Base-by-base conservation (phyloP, 2,329 filamentous ascomycete species). In the Ampelomyces quisqualis region DNA sequence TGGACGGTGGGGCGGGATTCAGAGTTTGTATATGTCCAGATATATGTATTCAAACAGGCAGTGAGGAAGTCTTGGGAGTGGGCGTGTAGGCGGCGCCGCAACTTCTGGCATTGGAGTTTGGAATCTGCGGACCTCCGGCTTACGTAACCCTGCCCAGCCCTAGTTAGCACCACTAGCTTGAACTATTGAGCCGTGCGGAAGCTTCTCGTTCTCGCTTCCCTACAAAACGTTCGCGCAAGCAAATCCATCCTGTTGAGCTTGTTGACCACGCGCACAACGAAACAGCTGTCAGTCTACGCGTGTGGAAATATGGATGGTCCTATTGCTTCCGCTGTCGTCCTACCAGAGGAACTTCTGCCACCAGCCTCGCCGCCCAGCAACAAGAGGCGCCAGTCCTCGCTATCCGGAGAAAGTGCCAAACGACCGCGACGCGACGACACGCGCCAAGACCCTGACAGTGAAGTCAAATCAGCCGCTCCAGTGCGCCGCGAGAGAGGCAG, bases 401-500 rank as follows among this genome's bases (percentile, higher is more conserved):
- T 67, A 9, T 70, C 73, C 2, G 74, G 78, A 24, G 68, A 73
- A n/a, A 66, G 70, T 30, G 53, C 64, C 40, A 84, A 83, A 65
- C 73, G 80, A 40, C 72, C 73, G 31, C 73, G 78, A 46, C 58
- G 79, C 39, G 72, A 72, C 52, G 57, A 57, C 28, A 55, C 62
- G n/a, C 35, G 49, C 48, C 56, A 44, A 42, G 40, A 42, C 17
- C 44, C 58, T 10, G 34, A 39, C 23, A 53, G 51, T 45, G 57
- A 55, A 30, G 40, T 57, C 40, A 52, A 53, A 40, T 70, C 77
- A 36, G 70, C 75, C 19, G 43, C 43, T 6, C 46, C 55, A 26
- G 46, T 50, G 23, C 73, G 58, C 23, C 51, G 60, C 58, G 91
- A 97, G 64, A 88, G 84, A 67, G 89, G 87, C 64, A 85, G 91